phyloP scores from a whole-genome alignment of 345 rosid genomes.

The Zanthoxylum bungeanum region DNA sequence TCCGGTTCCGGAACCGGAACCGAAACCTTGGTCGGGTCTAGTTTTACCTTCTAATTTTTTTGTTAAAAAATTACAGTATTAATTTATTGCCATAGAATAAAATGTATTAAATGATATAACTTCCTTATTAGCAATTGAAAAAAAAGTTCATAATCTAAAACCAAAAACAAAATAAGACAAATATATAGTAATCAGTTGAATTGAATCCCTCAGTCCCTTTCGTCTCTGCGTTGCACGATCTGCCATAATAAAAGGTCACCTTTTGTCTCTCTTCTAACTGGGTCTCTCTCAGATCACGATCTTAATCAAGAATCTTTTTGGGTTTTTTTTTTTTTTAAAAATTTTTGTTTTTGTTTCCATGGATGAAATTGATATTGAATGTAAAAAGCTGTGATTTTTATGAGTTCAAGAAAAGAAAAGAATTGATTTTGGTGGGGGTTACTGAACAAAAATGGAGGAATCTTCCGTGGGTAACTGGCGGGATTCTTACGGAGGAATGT shows the following conservation, averaged over 20 bases:
- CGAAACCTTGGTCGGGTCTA: no score
- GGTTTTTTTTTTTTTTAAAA: not conserved
- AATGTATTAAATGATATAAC: no score
- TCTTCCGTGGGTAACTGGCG: constrained; percentile 30
- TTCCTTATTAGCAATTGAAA: not conserved
- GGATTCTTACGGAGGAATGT: constrained; percentile 63
- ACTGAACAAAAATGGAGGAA: constrained; percentile 12
- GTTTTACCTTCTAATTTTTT: no score
- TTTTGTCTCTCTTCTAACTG: not conserved
- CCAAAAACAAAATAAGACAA: not conserved
- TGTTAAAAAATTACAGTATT: no score
- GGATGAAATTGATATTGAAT: constrained; percentile 20
- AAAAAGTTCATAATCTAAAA: not conserved
- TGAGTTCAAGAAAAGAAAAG: not conserved
- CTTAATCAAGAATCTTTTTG: not conserved
- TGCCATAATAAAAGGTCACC: not conserved
- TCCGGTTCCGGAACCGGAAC: no score
- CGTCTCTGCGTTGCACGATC: not conserved
- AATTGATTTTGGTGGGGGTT: no score
- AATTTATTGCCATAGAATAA: no score
- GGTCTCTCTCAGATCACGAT: not conserved
- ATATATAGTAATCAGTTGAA: not conserved
- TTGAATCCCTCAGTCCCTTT: not conserved
- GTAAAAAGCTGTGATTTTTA: constrained; percentile 12
- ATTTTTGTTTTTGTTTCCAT: not conserved